Conservation (phyloP, 805 yeast genomes). For the Wickerhamiella bombiphila region DNA sequence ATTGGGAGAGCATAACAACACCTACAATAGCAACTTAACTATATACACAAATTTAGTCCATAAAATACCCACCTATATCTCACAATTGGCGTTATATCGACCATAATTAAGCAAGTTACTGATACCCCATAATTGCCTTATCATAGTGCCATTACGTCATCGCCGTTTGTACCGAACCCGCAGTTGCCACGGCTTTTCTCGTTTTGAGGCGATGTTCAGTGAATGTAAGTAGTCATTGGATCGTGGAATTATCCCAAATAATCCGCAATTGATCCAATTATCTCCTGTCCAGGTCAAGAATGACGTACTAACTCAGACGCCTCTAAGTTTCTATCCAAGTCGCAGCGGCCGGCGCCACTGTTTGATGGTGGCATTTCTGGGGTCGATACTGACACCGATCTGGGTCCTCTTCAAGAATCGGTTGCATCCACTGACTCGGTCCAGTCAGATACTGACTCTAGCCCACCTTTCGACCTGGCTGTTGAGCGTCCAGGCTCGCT, state of each 20-base stretch:
- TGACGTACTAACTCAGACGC: slow-evolving; percentile 15
- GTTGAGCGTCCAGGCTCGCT: slow-evolving; percentile 13
- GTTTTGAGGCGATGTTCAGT: slow-evolving; percentile 1
- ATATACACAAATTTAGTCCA: too few species aligned
- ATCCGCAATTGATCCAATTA: too few species aligned
- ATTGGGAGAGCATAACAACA: too few species aligned
- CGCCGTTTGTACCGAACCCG: too few species aligned
- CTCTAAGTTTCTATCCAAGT: slow-evolving; percentile 24
- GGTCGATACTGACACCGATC: slow-evolving; percentile 15
- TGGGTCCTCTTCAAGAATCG: slow-evolving; percentile 12
- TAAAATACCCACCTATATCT: too few species aligned
- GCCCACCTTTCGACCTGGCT: slow-evolving; percentile 22
- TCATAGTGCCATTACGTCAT: too few species aligned
- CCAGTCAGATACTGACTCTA: slow-evolving; percentile 6
- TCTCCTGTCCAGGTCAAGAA: background rate
- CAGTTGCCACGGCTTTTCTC: too few species aligned
- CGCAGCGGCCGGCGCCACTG: slow-evolving; percentile 21
- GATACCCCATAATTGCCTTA: too few species aligned
- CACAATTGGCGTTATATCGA: too few species aligned
- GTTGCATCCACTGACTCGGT: slow-evolving; percentile 10
- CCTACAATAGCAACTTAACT: too few species aligned
- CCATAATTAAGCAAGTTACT: too few species aligned
- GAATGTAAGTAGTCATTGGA: slow-evolving; percentile 3
- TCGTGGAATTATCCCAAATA: too few species aligned
- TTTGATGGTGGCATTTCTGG: slow-evolving; percentile 13